These are phyloP conservation scores for Cicer bijugum DNA, from an alignment of 306 rosid species.

Conservation along the genomic window DNA sequence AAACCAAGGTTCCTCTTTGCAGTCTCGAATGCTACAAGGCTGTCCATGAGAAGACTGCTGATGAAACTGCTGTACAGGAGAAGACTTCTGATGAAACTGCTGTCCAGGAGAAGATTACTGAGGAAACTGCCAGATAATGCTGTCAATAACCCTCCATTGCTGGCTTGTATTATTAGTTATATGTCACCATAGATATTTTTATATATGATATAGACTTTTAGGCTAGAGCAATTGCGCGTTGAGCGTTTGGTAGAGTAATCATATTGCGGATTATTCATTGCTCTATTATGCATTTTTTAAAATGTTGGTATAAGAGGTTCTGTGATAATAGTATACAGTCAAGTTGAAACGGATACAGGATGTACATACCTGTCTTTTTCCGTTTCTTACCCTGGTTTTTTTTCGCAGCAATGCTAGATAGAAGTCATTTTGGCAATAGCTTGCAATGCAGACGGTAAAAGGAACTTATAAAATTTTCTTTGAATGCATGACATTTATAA, in stretches of 20 bases:
- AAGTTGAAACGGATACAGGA: constrained; percentile 31
- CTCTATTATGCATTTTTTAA: constrained; percentile 29
- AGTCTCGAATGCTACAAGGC: constrained; percentile 91
- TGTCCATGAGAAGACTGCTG: constrained; percentile 50
- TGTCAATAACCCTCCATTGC: constrained; percentile 16
- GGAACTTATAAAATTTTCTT: not conserved
- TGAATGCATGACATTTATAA: constrained; percentile 26
- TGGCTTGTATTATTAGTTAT: constrained; percentile 32
- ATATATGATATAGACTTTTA: constrained; percentile 35
- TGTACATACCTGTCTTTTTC: constrained; percentile 21
- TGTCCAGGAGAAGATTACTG: constrained; percentile 52
- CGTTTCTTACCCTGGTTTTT: constrained; percentile 23
- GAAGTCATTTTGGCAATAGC: constrained; percentile 36
- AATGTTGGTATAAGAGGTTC: constrained; percentile 27
- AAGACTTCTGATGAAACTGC: constrained; percentile 3
- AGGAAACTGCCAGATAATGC: constrained; percentile 53
- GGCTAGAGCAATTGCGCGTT: constrained; percentile 12
- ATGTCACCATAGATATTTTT: constrained; percentile 40
- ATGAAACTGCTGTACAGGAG: constrained; percentile 40
- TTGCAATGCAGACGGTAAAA: constrained; percentile 2
- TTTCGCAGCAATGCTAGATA: constrained; percentile 2
- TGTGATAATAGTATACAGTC: constrained; percentile 33
- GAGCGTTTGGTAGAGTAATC: constrained; percentile 43
- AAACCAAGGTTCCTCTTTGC: constrained; percentile 87
- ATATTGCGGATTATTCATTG: constrained; percentile 40